Conservation (phyloP, 2,329 filamentous ascomycete species). For the Ophiostoma sp. region DNA sequence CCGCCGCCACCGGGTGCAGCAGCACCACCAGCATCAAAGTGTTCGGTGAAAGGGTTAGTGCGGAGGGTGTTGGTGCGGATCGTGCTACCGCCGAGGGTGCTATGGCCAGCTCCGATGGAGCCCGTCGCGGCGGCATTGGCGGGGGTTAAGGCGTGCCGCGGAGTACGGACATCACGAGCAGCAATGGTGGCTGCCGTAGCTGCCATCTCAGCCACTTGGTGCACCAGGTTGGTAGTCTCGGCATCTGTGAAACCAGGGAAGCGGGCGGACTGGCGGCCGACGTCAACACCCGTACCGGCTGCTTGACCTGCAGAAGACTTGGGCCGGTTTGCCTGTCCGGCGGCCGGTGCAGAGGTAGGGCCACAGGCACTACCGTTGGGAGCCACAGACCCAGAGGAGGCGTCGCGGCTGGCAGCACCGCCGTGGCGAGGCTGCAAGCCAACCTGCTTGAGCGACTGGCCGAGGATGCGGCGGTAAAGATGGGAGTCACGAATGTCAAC, state of each 20-base stretch:
- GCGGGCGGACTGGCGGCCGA: constrained; percentile 37
- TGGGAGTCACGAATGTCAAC: constrained; percentile 78
- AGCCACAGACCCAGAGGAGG: not conserved
- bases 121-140: constrained; percentile 22
- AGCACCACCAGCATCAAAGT: constrained; percentile 19
- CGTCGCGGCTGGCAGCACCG: constrained; percentile 36
- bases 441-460: constrained; percentile 80
- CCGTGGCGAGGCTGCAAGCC: constrained; percentile 54
- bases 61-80: constrained; percentile 18
- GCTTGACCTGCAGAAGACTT: not conserved
- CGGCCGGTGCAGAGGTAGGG: not conserved
- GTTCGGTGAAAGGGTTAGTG: constrained; percentile 19
- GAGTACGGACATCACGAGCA: constrained; percentile 60
- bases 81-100: constrained; percentile 1
- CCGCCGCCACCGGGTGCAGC: constrained; percentile 16
- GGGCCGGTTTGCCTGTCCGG: not conserved
- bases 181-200: constrained; percentile 85
- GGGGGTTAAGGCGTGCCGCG: constrained; percentile 20
- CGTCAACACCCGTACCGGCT: constrained; percentile 29
- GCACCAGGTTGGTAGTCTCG: constrained; percentile 73
- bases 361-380: constrained; percentile 32
- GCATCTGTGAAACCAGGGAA: constrained; percentile 71
- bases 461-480: constrained; percentile 87
- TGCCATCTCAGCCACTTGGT: constrained; percentile 88
- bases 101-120: constrained; percentile 13